Percentiles rank a stretch among this genome's conserved stretches.
Evolutionary conservation across 148 eudicot genomes (phyloP).

Genomic region (Chenopodium quinoa): DNA sequence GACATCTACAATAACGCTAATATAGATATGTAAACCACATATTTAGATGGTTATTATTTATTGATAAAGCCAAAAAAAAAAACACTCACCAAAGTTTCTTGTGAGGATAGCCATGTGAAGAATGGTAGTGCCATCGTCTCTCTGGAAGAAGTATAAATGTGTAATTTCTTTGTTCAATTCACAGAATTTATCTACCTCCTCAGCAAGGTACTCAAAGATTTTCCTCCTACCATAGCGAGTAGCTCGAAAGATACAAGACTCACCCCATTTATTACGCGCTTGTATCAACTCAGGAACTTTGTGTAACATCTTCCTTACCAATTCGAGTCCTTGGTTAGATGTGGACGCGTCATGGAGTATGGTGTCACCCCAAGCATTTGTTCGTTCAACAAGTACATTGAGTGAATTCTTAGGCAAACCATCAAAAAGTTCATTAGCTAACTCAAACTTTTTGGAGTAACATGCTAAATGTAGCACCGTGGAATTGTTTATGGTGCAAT

Average conservation of each 20-base stretch:
- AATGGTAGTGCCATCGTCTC: slow-evolving; percentile 13
- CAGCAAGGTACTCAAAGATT: background rate
- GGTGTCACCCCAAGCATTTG: slow-evolving; percentile 16
- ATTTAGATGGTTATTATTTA: no score
- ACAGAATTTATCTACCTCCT: background rate
- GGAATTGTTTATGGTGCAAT: slow-evolving; percentile 11
- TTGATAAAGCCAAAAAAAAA: background rate
- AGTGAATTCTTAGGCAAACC: background rate
- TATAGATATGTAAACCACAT: no score
- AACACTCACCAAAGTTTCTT: slow-evolving; percentile 9
- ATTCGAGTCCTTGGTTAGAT: slow-evolving; percentile 4
- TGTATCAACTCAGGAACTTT: background rate
- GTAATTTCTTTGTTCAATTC: background rate
- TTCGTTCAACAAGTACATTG: background rate
- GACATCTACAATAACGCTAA: no score
- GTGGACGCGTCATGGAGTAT: slow-evolving; percentile 12
- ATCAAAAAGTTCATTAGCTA: slow-evolving; percentile 17
- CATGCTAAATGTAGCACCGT: slow-evolving; percentile 10
- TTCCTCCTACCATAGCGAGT: slow-evolving; percentile 11
- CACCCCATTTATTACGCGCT: slow-evolving; percentile 2
- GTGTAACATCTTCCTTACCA: slow-evolving; percentile 5
- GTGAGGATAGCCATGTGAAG: slow-evolving; percentile 22
- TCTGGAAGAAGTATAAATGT: slow-evolving; percentile 5
- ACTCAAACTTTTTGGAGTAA: background rate
- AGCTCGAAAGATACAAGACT: slow-evolving; percentile 14